Evolutionary conservation across 2,329 filamentous ascomycete species (phyloP).

Genomic region (Botrytis paeoniae): DNA sequence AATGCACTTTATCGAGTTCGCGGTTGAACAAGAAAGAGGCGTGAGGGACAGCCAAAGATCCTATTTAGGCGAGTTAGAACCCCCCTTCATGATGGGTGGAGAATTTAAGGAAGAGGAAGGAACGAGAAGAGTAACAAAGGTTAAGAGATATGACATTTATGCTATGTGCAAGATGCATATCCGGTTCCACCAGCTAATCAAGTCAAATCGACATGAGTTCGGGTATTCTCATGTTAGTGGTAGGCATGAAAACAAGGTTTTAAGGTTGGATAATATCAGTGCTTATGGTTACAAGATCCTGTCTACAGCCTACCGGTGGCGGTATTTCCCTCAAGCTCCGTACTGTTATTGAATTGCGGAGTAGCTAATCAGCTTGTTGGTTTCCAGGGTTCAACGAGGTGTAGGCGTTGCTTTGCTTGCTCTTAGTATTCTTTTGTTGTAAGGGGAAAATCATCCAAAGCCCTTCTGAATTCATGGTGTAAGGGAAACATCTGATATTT

Average conservation of each 20-base stretch:
- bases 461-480: background rate
- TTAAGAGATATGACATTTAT: background rate
- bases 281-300: conserved; percentile 5
- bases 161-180: background rate
- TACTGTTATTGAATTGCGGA: background rate
- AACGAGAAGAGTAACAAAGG: background rate
- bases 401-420: background rate
- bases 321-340: background rate
- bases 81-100: background rate
- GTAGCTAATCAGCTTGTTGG: background rate
- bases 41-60: background rate
- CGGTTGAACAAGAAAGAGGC: background rate
- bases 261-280: background rate
- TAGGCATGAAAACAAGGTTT: background rate
- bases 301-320: background rate
- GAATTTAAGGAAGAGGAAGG: background rate
- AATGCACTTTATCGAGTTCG: background rate
- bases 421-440: background rate
- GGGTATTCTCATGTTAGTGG: background rate
- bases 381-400: background rate
- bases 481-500: background rate
- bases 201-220: background rate
- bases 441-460: background rate
- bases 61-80: background rate
- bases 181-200: background rate